Percentiles rank a stretch among this genome's conserved stretches.
phyloP scores from a whole-genome alignment of 345 rosid species.

The Eucalyptus albens region DNA sequence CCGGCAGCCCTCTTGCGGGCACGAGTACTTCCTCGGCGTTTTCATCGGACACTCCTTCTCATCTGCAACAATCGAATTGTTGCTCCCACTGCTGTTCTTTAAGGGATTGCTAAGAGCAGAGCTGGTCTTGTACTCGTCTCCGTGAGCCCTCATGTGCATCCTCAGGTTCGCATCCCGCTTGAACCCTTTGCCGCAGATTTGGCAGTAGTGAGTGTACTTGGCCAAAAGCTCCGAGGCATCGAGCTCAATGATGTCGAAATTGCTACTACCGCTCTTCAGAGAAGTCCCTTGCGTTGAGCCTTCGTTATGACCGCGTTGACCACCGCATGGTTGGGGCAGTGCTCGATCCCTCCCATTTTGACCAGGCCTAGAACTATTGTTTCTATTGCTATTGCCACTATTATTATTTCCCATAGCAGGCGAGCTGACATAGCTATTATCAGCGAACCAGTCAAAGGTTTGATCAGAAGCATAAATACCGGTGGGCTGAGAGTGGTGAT shows the following conservation, averaged over 20 bases:
- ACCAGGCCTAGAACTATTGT: neutral
- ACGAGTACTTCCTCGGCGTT: constrained; percentile 45
- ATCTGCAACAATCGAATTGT: neutral
- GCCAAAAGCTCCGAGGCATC: constrained; percentile 56
- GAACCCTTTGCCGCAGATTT: constrained; percentile 80
- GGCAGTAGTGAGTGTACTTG: constrained; percentile 81
- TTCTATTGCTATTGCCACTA: neutral
- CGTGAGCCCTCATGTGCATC: constrained; percentile 98
- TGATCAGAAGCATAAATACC: neutral
- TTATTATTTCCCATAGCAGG: neutral
- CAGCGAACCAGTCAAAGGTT: neutral
- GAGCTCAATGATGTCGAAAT: constrained; percentile 44
- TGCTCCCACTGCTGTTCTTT: constrained; percentile 5
- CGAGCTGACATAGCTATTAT: neutral
- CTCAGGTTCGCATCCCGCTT: constrained; percentile 85
- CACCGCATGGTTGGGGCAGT: neutral
- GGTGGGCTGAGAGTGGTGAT: neutral
- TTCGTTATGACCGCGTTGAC: neutral
- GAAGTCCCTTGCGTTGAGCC: neutral
- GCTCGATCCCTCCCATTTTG: neutral
- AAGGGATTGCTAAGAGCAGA: constrained; percentile 58
- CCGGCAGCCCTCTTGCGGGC: constrained; percentile 76
- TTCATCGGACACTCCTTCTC: neutral
- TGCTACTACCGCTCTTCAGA: neutral
- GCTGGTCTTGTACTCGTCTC: constrained; percentile 69